phyloP scores from a whole-genome alignment of 768 basidiomycete genomes.

The Rhodosporidiobolus odoratus region DNA sequence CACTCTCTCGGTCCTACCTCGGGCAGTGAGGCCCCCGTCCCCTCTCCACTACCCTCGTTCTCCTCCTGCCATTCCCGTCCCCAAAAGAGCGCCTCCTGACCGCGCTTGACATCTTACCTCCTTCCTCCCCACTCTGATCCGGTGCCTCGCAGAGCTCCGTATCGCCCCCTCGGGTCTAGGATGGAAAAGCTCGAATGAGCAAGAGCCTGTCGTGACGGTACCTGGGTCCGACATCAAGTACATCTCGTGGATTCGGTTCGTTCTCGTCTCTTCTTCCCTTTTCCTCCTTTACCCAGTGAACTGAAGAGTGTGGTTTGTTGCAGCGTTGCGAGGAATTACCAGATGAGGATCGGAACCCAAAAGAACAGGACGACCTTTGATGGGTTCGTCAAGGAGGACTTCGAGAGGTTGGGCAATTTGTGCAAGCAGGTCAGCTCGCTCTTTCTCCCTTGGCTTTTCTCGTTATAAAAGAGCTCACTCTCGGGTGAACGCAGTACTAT shows the following conservation, averaged over 20 bases:
- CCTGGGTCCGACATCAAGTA: constrained; percentile 72
- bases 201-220: constrained; percentile 58
- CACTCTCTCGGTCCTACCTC: constrained; percentile 64
- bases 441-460: background rate
- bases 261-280: background rate
- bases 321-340: constrained; percentile 80
- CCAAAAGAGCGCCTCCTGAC: no score
- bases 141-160: constrained; percentile 53
- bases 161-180: constrained; percentile 85
- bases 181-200: constrained; percentile 71
- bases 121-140: background rate
- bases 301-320: constrained; percentile 6
- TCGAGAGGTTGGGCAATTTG: constrained; percentile 71
- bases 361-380: constrained; percentile 80
- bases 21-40: constrained; percentile 59
- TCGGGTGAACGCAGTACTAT: constrained; percentile 57
- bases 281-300: background rate
- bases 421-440: constrained; percentile 56
- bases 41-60: background rate
- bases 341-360: constrained; percentile 75
- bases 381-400: constrained; percentile 79
- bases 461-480: background rate
- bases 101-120: background rate
- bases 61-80: background rate
- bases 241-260: constrained; percentile 72